These are phyloP conservation scores for Protomyces lactucae-debilis DNA, from an alignment of 1,139 yeast genomes.

Conservation along the genomic window DNA sequence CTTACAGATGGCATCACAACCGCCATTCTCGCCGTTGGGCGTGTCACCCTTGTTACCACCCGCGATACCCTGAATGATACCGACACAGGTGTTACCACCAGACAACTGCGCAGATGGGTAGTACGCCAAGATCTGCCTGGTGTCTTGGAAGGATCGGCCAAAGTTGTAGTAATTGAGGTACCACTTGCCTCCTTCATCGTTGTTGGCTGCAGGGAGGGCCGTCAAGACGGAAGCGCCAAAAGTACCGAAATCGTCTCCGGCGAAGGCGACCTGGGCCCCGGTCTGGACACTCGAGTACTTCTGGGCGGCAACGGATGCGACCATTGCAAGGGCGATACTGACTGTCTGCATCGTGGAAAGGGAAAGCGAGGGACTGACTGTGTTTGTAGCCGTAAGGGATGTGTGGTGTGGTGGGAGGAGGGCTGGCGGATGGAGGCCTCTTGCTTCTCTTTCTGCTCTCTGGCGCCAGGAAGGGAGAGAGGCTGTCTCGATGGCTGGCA, in stretches of 20 bases:
- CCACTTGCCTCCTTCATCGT: constrained; percentile 11
- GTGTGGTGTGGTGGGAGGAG: background rate
- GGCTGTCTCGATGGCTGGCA: no score
- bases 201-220: constrained; percentile 19
- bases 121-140: constrained; percentile 25
- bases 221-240: constrained; percentile 13
- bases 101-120: constrained; percentile 12
- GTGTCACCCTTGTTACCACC: constrained; percentile 11
- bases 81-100: constrained; percentile 24
- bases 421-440: background rate
- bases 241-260: constrained; percentile 20
- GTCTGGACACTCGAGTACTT: constrained; percentile 7
- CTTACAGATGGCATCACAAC: constrained; percentile 17
- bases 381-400: no score
- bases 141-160: constrained; percentile 8
- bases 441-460: no score
- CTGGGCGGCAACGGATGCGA: constrained; percentile 15
- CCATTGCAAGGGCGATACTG: background rate
- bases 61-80: constrained; percentile 21
- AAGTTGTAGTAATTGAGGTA: constrained; percentile 26
- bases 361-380: no score
- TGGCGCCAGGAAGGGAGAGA: no score
- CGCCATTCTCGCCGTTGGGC: constrained; percentile 25
- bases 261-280: constrained; percentile 22
- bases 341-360: background rate